Conservation (phyloP, 805 yeast species). For the Cyberlindnera euphorbiiphila region DNA sequence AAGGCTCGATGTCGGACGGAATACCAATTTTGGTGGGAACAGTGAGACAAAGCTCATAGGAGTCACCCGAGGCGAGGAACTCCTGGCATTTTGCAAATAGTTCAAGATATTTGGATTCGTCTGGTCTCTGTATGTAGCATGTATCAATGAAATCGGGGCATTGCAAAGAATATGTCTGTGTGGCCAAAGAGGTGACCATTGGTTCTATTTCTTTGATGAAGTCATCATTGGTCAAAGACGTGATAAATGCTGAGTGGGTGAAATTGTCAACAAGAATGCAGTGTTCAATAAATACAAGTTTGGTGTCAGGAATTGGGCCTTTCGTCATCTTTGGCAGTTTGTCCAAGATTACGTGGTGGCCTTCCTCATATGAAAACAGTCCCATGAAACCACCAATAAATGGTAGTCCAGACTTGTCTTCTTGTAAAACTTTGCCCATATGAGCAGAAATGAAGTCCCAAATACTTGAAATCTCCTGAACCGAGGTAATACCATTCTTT, state of each 20-base stretch:
- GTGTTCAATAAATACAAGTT: conserved; percentile 66
- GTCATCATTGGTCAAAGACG: conserved; percentile 37
- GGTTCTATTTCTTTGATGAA: conserved; percentile 24
- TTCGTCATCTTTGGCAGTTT: conserved; percentile 37
- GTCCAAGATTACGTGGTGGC: conserved; percentile 38
- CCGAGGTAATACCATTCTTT: not conserved
- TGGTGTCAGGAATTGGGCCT: conserved; percentile 61
- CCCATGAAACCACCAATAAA: conserved; percentile 94
- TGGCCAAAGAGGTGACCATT: conserved; percentile 3
- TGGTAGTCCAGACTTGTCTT: conserved; percentile 44
- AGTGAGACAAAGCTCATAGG: conserved; percentile 91
- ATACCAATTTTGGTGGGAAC: conserved; percentile 61
- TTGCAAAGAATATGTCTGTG: not conserved
- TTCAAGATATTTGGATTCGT: conserved; percentile 45
- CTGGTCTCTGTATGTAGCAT: conserved; percentile 42
- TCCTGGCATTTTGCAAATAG: conserved; percentile 64
- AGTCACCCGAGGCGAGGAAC: conserved; percentile 72
- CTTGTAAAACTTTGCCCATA: conserved; percentile 37
- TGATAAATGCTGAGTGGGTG: conserved; percentile 43
- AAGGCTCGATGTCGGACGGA: conserved; percentile 49
- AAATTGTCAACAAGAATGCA: conserved; percentile 52
- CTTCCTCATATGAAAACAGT: conserved; percentile 83
- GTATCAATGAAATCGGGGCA: conserved; percentile 6
- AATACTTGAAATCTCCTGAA: conserved; percentile 21
- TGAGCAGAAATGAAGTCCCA: conserved; percentile 51